These are phyloP conservation scores for Daldinia bambusicola DNA, from an alignment of 495 filamentous ascomycete genomes.

Conservation along the genomic window DNA sequence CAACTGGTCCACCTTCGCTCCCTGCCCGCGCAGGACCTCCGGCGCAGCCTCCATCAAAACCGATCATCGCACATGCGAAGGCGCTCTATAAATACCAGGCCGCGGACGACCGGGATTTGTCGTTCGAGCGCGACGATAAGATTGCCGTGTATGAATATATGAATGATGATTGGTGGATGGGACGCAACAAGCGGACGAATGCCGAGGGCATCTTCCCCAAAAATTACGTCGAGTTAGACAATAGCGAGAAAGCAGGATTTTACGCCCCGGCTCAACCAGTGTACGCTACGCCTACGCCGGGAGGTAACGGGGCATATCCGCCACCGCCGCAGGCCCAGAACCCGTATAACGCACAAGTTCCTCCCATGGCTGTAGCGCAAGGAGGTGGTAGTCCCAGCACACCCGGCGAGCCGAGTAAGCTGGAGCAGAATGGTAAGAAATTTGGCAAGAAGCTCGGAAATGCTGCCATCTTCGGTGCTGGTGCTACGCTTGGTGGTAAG, in stretches of 20 bases:
- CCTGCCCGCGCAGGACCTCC: constrained; percentile 62
- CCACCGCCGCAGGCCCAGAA: constrained; percentile 54
- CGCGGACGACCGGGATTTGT: constrained; percentile 80
- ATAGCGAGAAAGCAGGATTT: constrained; percentile 49
- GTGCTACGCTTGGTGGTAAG: constrained; percentile 89
- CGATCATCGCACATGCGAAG: constrained; percentile 73
- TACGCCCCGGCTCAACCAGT: constrained; percentile 46
- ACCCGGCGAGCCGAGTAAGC: constrained; percentile 50
- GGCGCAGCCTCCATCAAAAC: constrained; percentile 62
- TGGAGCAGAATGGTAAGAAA: constrained; percentile 63
- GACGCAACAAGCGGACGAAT: constrained; percentile 80
- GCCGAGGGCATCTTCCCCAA: constrained; percentile 90
- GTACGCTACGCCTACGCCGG: constrained; percentile 43
- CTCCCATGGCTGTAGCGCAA: constrained; percentile 59
- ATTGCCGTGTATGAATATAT: constrained; percentile 87
- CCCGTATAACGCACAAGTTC: constrained; percentile 62
- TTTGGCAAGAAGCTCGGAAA: constrained; percentile 82
- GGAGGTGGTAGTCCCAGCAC: constrained; percentile 29
- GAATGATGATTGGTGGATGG: constrained; percentile 97
- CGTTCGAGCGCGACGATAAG: constrained; percentile 77
- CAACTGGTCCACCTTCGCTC: constrained; percentile 63
- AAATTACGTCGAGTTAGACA: constrained; percentile 77
- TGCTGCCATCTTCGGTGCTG: constrained; percentile 82
- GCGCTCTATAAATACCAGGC: constrained; percentile 86
- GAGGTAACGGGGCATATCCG: constrained; percentile 42